Conservation (phyloP, 140 eudicot species). For the Bidens hawaiensis region DNA sequence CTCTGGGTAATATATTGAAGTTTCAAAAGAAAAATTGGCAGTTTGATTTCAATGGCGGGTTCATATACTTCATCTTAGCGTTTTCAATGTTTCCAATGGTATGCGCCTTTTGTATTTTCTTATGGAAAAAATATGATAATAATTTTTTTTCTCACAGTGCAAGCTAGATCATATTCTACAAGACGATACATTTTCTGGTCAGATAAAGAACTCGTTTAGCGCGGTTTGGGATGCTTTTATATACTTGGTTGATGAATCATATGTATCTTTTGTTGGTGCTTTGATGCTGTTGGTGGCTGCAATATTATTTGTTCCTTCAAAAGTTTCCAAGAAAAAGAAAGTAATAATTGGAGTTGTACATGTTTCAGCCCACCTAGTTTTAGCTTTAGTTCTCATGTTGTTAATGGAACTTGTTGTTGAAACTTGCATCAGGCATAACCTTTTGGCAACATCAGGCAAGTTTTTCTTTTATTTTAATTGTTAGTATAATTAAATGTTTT, state of each 20-base stretch:
- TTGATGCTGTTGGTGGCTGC: slow-evolving; percentile 53
- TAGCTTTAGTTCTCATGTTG: slow-evolving; percentile 86
- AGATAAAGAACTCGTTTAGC: slow-evolving; percentile 60
- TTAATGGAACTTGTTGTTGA: slow-evolving; percentile 81
- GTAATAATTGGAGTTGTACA: slow-evolving; percentile 66
- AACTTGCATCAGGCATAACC: slow-evolving; percentile 75
- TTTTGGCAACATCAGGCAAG: slow-evolving; percentile 79
- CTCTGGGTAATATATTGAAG: slow-evolving; percentile 87
- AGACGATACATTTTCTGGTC: slow-evolving; percentile 77
- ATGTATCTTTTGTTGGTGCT: slow-evolving; percentile 68
- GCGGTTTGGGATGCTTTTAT: slow-evolving; percentile 65
- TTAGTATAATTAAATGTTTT: background rate
- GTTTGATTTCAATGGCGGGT: slow-evolving; percentile 93
- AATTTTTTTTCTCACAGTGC: slow-evolving; percentile 45
- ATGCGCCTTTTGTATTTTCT: background rate
- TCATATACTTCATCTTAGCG: slow-evolving; percentile 79
- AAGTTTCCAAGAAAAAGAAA: slow-evolving; percentile 67
- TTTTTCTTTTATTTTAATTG: background rate
- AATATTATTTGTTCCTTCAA: slow-evolving; percentile 61
- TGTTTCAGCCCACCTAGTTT: slow-evolving; percentile 76
- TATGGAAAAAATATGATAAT: slow-evolving; percentile 10
- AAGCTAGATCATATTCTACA: slow-evolving; percentile 79
- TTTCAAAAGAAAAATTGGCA: slow-evolving; percentile 96
- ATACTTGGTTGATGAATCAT: slow-evolving; percentile 72
- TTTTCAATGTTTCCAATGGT: slow-evolving; percentile 96